These are phyloP conservation scores for Venturia aucupariae DNA, from an alignment of 2,329 filamentous ascomycete genomes.

Conservation along the genomic window DNA sequence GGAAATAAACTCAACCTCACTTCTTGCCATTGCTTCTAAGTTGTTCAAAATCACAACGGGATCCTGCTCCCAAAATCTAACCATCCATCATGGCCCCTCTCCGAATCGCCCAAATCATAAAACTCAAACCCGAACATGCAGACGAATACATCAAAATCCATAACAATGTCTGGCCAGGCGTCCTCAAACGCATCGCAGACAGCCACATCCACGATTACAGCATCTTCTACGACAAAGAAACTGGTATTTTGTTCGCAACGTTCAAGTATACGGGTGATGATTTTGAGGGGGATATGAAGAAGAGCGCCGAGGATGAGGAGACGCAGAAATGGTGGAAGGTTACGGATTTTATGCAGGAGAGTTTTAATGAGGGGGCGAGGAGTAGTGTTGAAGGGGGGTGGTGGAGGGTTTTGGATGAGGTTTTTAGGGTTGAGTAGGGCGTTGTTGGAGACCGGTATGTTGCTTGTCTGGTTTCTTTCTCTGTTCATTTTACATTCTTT, in stretches of 20 bases:
- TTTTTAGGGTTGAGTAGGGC: conserved; percentile 1
- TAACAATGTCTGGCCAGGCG: conserved; percentile 1
- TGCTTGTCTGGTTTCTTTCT: background rate
- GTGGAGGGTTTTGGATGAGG: conserved; percentile 1
- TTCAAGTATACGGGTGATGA: conserved; percentile 6
- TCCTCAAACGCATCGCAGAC: background rate
- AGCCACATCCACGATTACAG: conserved; percentile 2
- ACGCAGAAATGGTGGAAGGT: conserved; percentile 4
- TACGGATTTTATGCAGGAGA: conserved; percentile 1
- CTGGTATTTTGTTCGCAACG: background rate
- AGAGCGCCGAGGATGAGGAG: background rate
- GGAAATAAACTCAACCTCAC: too few species aligned
- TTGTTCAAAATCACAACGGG: too few species aligned
- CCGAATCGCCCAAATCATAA: conserved; percentile 2
- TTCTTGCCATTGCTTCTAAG: too few species aligned
- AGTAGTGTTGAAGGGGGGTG: conserved; percentile 1
- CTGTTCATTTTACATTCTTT: background rate
- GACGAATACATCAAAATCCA: conserved; percentile 7
- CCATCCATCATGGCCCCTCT: background rate
- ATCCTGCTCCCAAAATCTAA: too few species aligned
- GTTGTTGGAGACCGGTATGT: too few species aligned
- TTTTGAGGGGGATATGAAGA: conserved; percentile 4
- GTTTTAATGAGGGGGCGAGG: background rate
- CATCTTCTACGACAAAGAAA: conserved; percentile 5
- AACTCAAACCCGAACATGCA: background rate